Base-by-base conservation (phyloP, 768 basidiomycete species). In the Austroboletus festivus region DNA sequence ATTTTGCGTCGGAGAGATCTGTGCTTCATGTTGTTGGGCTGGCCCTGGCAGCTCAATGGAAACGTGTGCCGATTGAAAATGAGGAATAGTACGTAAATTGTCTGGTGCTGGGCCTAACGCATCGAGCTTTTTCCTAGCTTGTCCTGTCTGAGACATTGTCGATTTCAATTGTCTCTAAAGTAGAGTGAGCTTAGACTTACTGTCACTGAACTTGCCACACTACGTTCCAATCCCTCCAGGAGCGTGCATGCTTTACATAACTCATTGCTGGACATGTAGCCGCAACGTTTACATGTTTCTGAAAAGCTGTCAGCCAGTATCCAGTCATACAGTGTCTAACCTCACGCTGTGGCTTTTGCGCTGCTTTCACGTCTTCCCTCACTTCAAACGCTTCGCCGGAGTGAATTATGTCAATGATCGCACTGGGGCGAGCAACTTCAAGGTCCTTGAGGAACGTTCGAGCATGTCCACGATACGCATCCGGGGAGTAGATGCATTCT, bases 401-500 rank as follows among this genome's bases (percentile, higher is more conserved):
- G 66, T 96, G 92, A 23, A 98, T 96, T 51, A 98, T 95, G 65
- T 99, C 96, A 53, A 99, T 91, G 55, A 99, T 96, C 1, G 91
- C 91, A 60, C 88, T 92, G 0, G 96, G 94, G 12, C 96, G 79
- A 19, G 93, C 86, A 0, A 87, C 90, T 71, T 99, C 96, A 13
- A 98, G 76, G 54, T 96, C 92, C 68, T 99, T 99, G 33, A 99
- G 79, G 59, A 98, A 95, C 0, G 81, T 83, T 41, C 96, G 80
- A 1, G 96, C 93, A 63, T 98, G 94, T 0, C 96, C 96, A 8
- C 96, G 87, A 65, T 99, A 99, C 5, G 96, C 96, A 64, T 97
- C 96, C 9, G 96, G 95, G 4, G 93, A 94, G 68, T 99, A 99
- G 57, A 98, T 97, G 67, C 96, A 99, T 64, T 99, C 96, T 8